Evolutionary conservation across 345 rosid genomes (phyloP), one percentile per base, ranked within the genome.

Genomic region (Bruguiera sexangula): DNA sequence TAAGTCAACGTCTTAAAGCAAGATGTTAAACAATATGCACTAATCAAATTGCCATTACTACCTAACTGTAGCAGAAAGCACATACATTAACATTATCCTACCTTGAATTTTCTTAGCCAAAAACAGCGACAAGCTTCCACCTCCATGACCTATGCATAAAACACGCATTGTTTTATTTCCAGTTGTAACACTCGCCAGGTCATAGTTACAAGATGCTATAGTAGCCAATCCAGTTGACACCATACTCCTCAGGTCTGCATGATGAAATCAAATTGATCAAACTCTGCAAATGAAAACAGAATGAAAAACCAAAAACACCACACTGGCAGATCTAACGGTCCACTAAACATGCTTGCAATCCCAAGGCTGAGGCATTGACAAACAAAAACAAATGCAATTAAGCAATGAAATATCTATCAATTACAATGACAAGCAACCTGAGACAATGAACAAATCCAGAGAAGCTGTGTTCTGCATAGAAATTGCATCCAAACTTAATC

Each of bases 91-190:
- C 4, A 29, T 5, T 54, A 10, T 59, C 64, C 48, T 26, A 91
- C 97, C 97, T 83, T 73, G 93, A 78, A 94, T 82, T 79, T 87
- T 83, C 62, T 78, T 87, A 65, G 98, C 96, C 82, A 94, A 61
- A 76, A 89, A 94, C 73, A 94, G 80, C 0, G 96, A 95, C 73
- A 94, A 80, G 78, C 92, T 91, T 73, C 98, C 98, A 37, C 96
- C 97, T 53, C 98, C 98, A 69, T 94, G 96, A 67, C 97, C 98
- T 30, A 94, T 75, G 74, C 97, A 91, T 76, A 94, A 75, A 65
- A 94, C 78, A 19, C 76, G 85, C 96, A 94, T 85, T 37, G 63
- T 73, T 76, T 71, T 85, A 81, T 82, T 78, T 59, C 96, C 96
- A 54, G 29, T 66, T 26, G 78, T 80, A 66, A 85, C 93, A 76